These are phyloP conservation scores for Prunus mume DNA, from an alignment of 306 rosid genomes.

Conservation along the genomic window DNA sequence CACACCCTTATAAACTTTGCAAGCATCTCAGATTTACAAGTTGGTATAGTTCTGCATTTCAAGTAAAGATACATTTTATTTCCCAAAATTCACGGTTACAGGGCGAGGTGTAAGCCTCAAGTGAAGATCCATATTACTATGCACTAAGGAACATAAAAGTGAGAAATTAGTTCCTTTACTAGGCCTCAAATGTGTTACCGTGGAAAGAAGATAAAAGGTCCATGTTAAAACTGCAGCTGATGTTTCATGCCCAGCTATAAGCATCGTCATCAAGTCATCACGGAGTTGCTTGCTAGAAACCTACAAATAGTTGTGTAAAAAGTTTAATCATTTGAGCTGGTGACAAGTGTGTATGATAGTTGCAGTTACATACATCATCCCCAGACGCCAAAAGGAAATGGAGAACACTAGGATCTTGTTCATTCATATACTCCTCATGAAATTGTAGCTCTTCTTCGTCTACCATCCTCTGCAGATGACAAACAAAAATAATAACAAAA, in stretches of 20 bases:
- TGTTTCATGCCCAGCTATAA: constrained; percentile 99
- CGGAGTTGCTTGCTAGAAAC: constrained; percentile 98
- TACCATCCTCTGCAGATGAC: constrained; percentile 78
- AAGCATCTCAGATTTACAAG: neutral
- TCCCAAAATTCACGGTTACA: neutral
- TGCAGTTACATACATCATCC: constrained; percentile 63
- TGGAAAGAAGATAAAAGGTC: constrained; percentile 91
- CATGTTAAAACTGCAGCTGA: constrained; percentile 97
- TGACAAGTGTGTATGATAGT: neutral
- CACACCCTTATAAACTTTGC: neutral
- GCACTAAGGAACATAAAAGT: neutral
- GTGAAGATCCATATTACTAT: neutral
- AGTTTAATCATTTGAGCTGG: constrained; percentile 7
- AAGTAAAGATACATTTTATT: neutral
- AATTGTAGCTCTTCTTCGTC: constrained; percentile 97
- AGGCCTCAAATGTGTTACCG: constrained; percentile 41
- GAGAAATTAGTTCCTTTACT: constrained; percentile 9
- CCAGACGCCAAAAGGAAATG: constrained; percentile 97
- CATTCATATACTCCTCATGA: constrained; percentile 94
- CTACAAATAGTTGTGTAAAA: constrained; percentile 41
- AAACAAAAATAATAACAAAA: constrained; percentile 8
- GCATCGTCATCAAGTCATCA: constrained; percentile 98
- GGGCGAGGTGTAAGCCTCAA: neutral
- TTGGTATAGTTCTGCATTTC: neutral
- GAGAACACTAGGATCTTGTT: constrained; percentile 92